Base-by-base conservation (phyloP, 2,329 filamentous ascomycete species). In the Setomelanomma holmii region DNA sequence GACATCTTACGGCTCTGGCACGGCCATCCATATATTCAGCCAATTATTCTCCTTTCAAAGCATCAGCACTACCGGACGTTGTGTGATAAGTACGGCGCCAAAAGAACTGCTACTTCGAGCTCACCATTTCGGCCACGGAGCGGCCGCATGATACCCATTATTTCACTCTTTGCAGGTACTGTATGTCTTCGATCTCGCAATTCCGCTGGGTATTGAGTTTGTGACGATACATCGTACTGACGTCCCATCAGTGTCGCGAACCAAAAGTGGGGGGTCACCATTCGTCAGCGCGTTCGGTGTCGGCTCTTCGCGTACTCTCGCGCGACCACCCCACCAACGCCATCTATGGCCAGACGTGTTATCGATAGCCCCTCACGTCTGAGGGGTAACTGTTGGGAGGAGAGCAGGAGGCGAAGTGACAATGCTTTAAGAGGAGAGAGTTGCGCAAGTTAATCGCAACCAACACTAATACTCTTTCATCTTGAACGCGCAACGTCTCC, bases 261-360 rank as follows among this genome's bases (percentile, higher is more conserved):
- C 6, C 34, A 36, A 17, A 16, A 36, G 34, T 36, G 34, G 34
- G 34, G 34, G 34, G 11, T 7, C 34, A n/a, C 14, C 16, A 7
- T 36, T 36, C 14, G 34, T 36, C 10, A 30, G 27, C 27, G 27
- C 14, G 27, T 14, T 30, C 27, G 27, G 27, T 30, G 27, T 30
- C 27, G 27, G 27, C 3, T 14, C 27, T 30, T 30, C 27, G 27
- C 27, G 27, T 30, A 8, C 3, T 30, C 27, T 30, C 27, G 34
- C 51, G 36, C 34, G 22, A 38, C 46, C 21, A 53, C 46, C 51
- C 51, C 45, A 53, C 51, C 47, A 45, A 40, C 41, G 40, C 51
- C 45, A 53, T 53, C 51, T 53, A 45, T 38, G 43, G 20, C 14
- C 20, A 14, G 8, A 5, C 14, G 24, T 27, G 43, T 24, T 38